Evolutionary conservation across 495 filamentous ascomycete genomes (phyloP), one percentile per base, ranked within the genome.

Genomic region (Hypomontagnella monticulosa): DNA sequence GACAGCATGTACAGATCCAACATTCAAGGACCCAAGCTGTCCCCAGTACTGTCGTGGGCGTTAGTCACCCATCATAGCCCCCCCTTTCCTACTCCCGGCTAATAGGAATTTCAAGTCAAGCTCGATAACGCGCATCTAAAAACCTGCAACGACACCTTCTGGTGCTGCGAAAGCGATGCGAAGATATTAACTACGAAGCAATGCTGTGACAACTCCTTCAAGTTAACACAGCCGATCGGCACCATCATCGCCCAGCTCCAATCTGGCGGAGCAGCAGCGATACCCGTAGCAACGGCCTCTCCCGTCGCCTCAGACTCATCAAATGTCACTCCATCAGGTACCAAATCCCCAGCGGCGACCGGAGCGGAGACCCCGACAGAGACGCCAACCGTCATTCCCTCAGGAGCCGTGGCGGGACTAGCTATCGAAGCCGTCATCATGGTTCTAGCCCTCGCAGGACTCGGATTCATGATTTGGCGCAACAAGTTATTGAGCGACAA

Each of bases 1-100:
- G 0, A 66, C 72, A 14, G 73, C 63, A 19, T 73, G 73, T 48
- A 75, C 73, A 11, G 71, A 75, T 51, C 51, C 71, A 1, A 70
- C 67, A 6, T 72, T 72, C 14, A 58, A 64, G 40, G 71, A 75
- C 49, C 60, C 69, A 8, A 63, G 65, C 14, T 75, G 73, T 50
- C 73, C 73, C 10, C 69, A 71, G 12, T 75, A 73, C 48, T 75
- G 73, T 18, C 59, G 47, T 14, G 63, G 63, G 27, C 33, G 68
- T 71, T 12, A 63, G 68, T 71, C 10, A 19, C 12, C 20, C 27
- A 43, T 14, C 14, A 15, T 64, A 53, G 42, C 43, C n/a, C 12
- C 9, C 9, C 19, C n/a, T 20, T 34, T 40, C 3, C 30, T n/a
- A 23, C n/a, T 19, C 15, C 16, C 7, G 7, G 14, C 53, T 65